Percentiles rank a stretch among this genome's conserved stretches.
These are phyloP conservation scores for Whalleya microplaca DNA, from an alignment of 2,329 filamentous ascomycete genomes.

Conservation along the genomic window DNA sequence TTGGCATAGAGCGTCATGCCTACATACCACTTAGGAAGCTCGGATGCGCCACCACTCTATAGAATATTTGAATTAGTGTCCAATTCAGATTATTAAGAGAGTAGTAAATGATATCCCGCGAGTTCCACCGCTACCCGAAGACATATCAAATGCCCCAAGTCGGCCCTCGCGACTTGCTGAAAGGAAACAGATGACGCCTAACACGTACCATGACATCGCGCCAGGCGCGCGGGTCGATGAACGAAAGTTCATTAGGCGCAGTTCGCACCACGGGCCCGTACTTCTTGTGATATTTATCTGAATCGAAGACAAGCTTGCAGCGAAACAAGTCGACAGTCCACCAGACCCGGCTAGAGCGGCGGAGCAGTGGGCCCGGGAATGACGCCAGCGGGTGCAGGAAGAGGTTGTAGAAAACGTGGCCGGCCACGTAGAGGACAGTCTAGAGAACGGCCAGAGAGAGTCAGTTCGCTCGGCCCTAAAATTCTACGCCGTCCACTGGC, in stretches of 20 bases:
- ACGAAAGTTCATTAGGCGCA: neutral
- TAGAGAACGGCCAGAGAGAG: neutral
- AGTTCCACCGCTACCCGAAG: neutral
- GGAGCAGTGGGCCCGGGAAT: slow-evolving; percentile 3
- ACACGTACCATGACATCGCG: neutral
- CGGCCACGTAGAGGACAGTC: slow-evolving; percentile 5
- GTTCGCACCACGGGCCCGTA: neutral
- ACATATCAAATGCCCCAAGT: neutral
- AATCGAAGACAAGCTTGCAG: slow-evolving; percentile 1
- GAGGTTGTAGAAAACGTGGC: slow-evolving; percentile 10
- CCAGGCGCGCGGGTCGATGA: neutral
- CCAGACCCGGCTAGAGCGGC: slow-evolving; percentile 2
- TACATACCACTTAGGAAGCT: neutral
- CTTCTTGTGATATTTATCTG: neutral
- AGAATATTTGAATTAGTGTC: neutral
- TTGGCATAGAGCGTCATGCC: neutral
- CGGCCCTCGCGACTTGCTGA: neutral
- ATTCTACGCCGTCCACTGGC: neutral
- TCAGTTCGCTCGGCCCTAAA: neutral
- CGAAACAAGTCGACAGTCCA: slow-evolving; percentile 8
- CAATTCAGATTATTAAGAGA: too few relatives aligned
- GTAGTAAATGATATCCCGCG: neutral
- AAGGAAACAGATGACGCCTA: neutral
- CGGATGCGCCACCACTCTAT: neutral
- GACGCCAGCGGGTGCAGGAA: slow-evolving; percentile 6